Evolutionary conservation across 768 basidiomycete genomes (phyloP), one percentile per base, ranked within the genome.

Genomic region (Mrakia blollopis): DNA sequence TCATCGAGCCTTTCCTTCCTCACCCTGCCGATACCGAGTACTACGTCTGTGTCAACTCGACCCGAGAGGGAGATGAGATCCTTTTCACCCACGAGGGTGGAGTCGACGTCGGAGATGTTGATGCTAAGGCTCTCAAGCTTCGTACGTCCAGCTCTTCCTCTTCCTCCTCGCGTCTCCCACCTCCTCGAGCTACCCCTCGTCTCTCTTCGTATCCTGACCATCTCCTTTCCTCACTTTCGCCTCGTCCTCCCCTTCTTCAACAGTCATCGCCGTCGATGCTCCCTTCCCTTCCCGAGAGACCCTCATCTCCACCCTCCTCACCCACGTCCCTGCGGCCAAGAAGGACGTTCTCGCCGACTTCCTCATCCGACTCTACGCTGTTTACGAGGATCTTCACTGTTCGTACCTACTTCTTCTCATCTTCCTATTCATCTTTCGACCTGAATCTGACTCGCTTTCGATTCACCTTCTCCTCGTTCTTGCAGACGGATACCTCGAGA

Each of bases 81-180:
- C 92, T 98, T 83, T 99, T 98, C 89, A 97, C 94, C 44, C 94
- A 97, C 84, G 94, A 98, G 83, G 97, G 97, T 79, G 97, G 97
- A 87, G 94, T 99, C 71, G 97, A 99, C 81, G 90, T 98, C 79
- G 97, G 97, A 79, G 95, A 99, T 85, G 97, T 98, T 82, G 94
- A 99, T 81, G 91, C 94, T 80, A 98, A 99, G 85, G 95, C 96
- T 2, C 89, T 95, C 81, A 91, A 91, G 80, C 90, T 99, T 79
- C 87, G 85, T 85, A 39, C 80, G 83, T 78, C n/a, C 47, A n/a
- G 23, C 35, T 32, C 37, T 35, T 16, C 65, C n/a, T 69, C n/a
- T 28, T 32, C 37, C 25, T 9, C 61, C 2, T 21, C 65, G 39
- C 65, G 35, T 37, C 30, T 7, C 14, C 30, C 28, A 37, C 21